phyloP scores from a whole-genome alignment of 2,329 filamentous ascomycete species.

The Ophiosphaerella narmari region DNA sequence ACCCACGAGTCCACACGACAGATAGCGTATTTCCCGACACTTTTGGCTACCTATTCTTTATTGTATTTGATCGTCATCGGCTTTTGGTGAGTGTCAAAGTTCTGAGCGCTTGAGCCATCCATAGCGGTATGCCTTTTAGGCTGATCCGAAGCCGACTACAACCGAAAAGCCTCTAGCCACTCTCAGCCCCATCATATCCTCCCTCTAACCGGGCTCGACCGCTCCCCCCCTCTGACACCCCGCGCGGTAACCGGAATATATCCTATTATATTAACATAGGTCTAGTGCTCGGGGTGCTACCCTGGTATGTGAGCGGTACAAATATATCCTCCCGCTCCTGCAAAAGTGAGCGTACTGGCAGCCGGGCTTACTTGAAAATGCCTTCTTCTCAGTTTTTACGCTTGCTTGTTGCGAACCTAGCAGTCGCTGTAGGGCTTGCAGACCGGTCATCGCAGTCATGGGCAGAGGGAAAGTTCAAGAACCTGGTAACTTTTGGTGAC shows the following conservation, averaged over 20 bases:
- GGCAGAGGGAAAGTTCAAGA: constrained; percentile 59
- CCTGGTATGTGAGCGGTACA: constrained; percentile 14
- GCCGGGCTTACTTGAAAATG: constrained; percentile 22
- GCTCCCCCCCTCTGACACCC: constrained; percentile 19
- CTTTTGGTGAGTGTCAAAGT: too few species aligned
- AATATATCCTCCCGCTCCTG: constrained; percentile 11
- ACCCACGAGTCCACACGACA: too few species aligned
- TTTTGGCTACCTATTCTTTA: too few species aligned
- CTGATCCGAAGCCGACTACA: constrained; percentile 24
- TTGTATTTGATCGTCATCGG: too few species aligned
- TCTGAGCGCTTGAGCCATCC: too few species aligned
- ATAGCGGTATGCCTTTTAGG: constrained; percentile 25
- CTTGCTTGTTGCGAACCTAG: constrained; percentile 25
- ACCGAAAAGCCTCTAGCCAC: constrained; percentile 22
- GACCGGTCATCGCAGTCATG: constrained; percentile 28
- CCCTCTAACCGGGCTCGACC: constrained; percentile 15
- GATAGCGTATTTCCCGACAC: too few species aligned
- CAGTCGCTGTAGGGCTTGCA: constrained; percentile 20
- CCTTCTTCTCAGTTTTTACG: constrained; percentile 21
- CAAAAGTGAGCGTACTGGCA: background rate
- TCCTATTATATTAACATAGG: constrained; percentile 4
- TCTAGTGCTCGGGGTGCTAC: constrained; percentile 6
- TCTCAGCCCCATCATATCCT: constrained; percentile 14
- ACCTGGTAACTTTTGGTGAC: constrained; percentile 72
- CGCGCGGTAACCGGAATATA: constrained; percentile 19